Evolutionary conservation across 805 yeast species (phyloP).

Genomic region (Nakazawaea siamensis): DNA sequence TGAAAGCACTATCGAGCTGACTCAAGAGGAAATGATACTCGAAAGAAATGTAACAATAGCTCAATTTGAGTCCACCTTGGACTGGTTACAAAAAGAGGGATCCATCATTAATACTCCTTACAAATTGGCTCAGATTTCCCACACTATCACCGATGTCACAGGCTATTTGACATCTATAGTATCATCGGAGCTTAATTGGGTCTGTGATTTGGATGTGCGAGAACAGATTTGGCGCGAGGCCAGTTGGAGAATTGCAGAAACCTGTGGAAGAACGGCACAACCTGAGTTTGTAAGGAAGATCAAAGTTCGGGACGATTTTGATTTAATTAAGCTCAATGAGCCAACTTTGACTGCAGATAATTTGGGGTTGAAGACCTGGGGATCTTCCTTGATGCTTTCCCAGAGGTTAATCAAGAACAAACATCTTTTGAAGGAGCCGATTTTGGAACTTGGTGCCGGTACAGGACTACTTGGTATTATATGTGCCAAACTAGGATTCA

Average conservation of each 20-base stretch:
- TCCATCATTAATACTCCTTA: neutral
- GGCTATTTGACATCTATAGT: constrained; percentile 41
- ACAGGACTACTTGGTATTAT: constrained; percentile 87
- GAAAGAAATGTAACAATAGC: constrained; percentile 24
- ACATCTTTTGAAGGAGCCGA: constrained; percentile 20
- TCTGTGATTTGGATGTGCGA: constrained; percentile 23
- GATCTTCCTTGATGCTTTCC: constrained; percentile 71
- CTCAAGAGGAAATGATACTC: constrained; percentile 15
- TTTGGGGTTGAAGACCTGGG: constrained; percentile 94
- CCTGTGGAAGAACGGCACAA: constrained; percentile 78
- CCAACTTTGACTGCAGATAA: constrained; percentile 85
- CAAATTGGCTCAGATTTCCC: neutral
- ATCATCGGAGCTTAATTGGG: constrained; percentile 41
- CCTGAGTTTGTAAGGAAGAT: constrained; percentile 64
- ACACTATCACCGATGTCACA: constrained; percentile 16
- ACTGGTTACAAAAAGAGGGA: constrained; percentile 31
- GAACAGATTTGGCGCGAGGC: constrained; percentile 44
- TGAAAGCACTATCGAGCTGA: constrained; percentile 9
- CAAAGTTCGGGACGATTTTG: constrained; percentile 20
- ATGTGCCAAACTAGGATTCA: constrained; percentile 42
- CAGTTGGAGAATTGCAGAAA: constrained; percentile 63
- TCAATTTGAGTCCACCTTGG: constrained; percentile 20
- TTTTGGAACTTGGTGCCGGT: constrained; percentile 88
- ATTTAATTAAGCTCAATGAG: constrained; percentile 43
- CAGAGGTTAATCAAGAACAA: constrained; percentile 32